phyloP scores from a whole-genome alignment of 192 early-diverging fungal species.

The Podila minutissima region DNA sequence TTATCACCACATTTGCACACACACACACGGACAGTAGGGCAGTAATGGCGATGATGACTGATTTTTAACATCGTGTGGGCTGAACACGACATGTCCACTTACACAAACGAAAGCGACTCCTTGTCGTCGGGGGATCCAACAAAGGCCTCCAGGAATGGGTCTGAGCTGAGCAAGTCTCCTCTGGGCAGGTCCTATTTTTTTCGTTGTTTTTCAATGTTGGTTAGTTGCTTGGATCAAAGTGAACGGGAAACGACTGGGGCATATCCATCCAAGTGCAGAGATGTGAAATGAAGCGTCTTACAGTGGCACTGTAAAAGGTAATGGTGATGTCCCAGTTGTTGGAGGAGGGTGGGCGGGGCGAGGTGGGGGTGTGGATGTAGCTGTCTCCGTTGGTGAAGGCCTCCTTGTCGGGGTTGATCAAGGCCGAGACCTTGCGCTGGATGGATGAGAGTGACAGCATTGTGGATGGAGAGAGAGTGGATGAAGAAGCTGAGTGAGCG shows the following conservation, averaged over 20 bases:
- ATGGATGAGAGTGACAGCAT: not conserved
- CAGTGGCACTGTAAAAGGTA: not conserved
- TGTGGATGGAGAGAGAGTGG: not conserved
- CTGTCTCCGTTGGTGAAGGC: not conserved
- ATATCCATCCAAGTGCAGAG: not conserved
- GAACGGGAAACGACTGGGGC: too few relatives aligned
- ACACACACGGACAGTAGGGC: too few relatives aligned
- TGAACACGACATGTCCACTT: not conserved
- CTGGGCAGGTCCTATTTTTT: conserved; percentile 15
- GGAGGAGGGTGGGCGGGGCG: not conserved
- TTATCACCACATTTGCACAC: not conserved
- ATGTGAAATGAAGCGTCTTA: not conserved
- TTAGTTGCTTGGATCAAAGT: too few relatives aligned
- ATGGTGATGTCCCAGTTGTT: conserved; percentile 11
- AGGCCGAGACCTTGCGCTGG: not conserved
- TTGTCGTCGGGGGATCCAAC: conserved; percentile 11
- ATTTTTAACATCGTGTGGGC: too few relatives aligned
- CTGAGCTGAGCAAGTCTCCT: conserved; percentile 15
- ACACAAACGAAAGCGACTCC: conserved; percentile 8
- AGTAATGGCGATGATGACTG: too few relatives aligned
- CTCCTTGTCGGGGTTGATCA: not conserved
- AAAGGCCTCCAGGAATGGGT: conserved; percentile 22
- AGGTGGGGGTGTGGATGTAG: not conserved
- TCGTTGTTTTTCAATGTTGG: not conserved
- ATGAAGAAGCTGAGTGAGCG: not conserved